A percentile compares a stretch with the other conserved stretches of the same genome.
Evolutionary conservation across 2,329 filamentous ascomycete species (phyloP).

Genomic region (Cladosporium sp.): DNA sequence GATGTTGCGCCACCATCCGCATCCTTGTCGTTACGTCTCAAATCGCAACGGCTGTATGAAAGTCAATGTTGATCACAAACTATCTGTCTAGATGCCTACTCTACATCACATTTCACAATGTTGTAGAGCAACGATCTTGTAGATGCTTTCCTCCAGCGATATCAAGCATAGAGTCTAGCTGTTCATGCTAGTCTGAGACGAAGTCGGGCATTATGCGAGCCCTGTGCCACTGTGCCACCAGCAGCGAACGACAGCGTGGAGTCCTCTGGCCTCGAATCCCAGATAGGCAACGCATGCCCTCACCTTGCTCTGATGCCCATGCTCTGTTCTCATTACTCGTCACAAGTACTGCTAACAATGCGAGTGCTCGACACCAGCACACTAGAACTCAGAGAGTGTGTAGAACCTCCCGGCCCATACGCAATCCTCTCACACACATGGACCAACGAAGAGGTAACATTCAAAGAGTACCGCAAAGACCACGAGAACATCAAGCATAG

Average conservation of each 20-base stretch:
- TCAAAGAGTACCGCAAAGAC: conserved; percentile 16
- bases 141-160: too few relatives aligned
- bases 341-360: conserved; percentile 13
- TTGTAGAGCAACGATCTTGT: too few relatives aligned
- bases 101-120: too few relatives aligned
- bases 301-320: too few relatives aligned
- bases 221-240: neutral
- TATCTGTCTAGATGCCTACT: neutral
- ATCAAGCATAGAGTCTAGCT: too few relatives aligned
- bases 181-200: too few relatives aligned
- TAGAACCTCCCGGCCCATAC: conserved; percentile 14
- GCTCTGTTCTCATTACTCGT: neutral
- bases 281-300: too few relatives aligned
- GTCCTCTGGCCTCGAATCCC: neutral
- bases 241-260: neutral
- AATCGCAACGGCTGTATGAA: neutral
- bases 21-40: conserved; percentile 10
- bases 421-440: conserved; percentile 26
- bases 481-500: neutral
- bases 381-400: conserved; percentile 20
- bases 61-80: neutral
- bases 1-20: neutral
- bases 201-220: neutral
- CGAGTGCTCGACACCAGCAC: conserved; percentile 21
- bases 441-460: conserved; percentile 18